Conservation (phyloP, 2,329 filamentous ascomycete genomes). For the Fusarium haematococcum region DNA sequence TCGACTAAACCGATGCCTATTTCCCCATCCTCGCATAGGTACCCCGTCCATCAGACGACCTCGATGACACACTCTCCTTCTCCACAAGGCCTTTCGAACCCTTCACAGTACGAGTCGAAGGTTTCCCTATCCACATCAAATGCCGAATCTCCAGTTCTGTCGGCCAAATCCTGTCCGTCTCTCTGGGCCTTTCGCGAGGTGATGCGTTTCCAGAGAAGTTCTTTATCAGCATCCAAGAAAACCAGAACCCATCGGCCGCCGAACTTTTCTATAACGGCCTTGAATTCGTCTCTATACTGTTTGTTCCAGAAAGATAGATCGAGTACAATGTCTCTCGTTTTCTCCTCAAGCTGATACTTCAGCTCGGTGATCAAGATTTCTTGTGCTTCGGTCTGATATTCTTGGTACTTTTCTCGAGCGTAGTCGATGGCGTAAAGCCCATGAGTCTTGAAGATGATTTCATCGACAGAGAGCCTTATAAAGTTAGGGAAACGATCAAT, state of each 20-base stretch:
- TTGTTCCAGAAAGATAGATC: conserved; percentile 49
- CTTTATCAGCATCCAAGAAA: conserved; percentile 42
- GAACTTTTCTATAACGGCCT: conserved; percentile 36
- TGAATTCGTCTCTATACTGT: conserved; percentile 48
- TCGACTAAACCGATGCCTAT: no score
- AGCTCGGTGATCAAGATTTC: conserved; percentile 2
- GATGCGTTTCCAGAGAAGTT: conserved; percentile 48
- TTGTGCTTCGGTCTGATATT: background rate
- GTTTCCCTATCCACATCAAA: conserved; percentile 6
- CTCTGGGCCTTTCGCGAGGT: conserved; percentile 36
- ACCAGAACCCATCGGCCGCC: conserved; percentile 48
- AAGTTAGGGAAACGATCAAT: background rate
- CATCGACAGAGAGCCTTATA: background rate
- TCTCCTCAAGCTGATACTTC: conserved; percentile 18
- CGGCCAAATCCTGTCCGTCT: background rate
- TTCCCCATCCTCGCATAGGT: background rate
- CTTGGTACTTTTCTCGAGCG: background rate
- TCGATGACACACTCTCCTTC: conserved; percentile 8
- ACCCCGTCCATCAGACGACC: background rate
- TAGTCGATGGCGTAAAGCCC: conserved; percentile 10
- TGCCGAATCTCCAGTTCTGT: conserved; percentile 17
- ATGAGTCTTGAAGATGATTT: background rate
- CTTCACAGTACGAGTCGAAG: background rate
- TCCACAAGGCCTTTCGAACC: conserved; percentile 4
- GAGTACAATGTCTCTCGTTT: conserved; percentile 42